Base-by-base conservation (phyloP, 495 filamentous ascomycete species). In the Amphirosellinia nigrospora region DNA sequence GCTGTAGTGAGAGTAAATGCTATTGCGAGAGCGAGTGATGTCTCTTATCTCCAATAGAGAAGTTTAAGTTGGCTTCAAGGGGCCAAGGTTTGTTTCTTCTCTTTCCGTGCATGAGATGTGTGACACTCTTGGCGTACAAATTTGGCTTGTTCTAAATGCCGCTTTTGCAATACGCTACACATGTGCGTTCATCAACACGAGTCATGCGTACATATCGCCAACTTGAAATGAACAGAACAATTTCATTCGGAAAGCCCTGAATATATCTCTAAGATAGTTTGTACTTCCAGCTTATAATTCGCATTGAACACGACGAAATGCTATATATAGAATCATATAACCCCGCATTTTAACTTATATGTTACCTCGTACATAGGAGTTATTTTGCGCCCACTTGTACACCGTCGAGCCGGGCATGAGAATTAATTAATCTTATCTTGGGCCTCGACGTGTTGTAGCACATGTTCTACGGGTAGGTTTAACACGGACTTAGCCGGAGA, bases 11-110 rank as follows among this genome's bases (percentile, higher is more conserved):
- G 19, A 32, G 23, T 64, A 48, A 23, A 10, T 64, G 62, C 28
- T 16, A 11, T 43, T 64, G 62, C 32, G 62, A 52, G 32, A 52
- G 45, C 16, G 62, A 64, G 28, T 52, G 41, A 30, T 58, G 28
- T 11, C 15, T 9, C 10, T 7, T 11, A 9, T 23, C 7, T 26
- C 46, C 10, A 23, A 3, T n/a, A 10, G 10, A 10, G 10, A 28
- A 13, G 23, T 26, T 26, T 26, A 52, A 13, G 3, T 4, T 8
- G 15, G 48, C 8, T 23, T 13, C n/a, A 26, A 52, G 23, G 48
- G 5, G 3, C n/a, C n/a, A n/a, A n/a, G n/a, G n/a, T n/a, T n/a
- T n/a, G n/a, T n/a, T n/a, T n/a, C n/a, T n/a, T n/a, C 8, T 23
- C 15, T 52, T 4, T 28, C 26, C 19, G 23, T 26, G 21, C 23